Evolutionary conservation across 2,329 filamentous ascomycete species (phyloP), one percentile per base, ranked within the genome.

Genomic region (Arthrobotrys megalospora): DNA sequence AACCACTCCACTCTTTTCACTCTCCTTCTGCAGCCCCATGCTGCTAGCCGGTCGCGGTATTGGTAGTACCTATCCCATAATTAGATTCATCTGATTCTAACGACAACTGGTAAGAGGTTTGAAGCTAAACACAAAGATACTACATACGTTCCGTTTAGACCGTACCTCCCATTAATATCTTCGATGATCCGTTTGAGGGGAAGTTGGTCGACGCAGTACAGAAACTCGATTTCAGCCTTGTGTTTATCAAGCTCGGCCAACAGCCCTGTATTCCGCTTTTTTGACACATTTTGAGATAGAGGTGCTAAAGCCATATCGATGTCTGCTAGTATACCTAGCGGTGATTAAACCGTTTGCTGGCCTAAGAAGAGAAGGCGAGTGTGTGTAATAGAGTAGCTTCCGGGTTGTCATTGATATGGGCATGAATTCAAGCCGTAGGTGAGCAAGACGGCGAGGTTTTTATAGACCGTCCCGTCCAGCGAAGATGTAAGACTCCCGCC

Each of bases 91-190:
- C 12, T 7, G n/a, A n/a, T 24, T 53, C n/a, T n/a, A n/a, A 6
- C 24, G 7, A 14, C 41, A 5, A 14, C 3, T 11, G 6, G 41
- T n/a, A 45, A n/a, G n/a, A 45, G n/a, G n/a, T n/a, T n/a, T n/a
- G n/a, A n/a, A n/a, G n/a, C n/a, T 6, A 45, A n/a, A n/a, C 41
- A 45, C 2, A 28, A 28, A 28, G 2, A 28, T 28, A 45, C 7
- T 2, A 60, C 53, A 16, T 55, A 67, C 48, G 28, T 67, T n/a
- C 48, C 64, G 5, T 55, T 67, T 24, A 67, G 14, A 24, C 36
- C 36, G 36, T 67, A 14, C 5, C 6, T 58, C 12, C 12, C 21
- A 12, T 67, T 67, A 1, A 67, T 55, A 32, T 45, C 3, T 3
- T 32, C 36, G 19, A 12, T 53, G 11, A 67, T 4, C 7, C 16